Percentiles rank a stretch among this genome's conserved stretches.
phyloP scores from a whole-genome alignment of 2,329 filamentous ascomycete genomes.

The Pleurostoma richardsiae region DNA sequence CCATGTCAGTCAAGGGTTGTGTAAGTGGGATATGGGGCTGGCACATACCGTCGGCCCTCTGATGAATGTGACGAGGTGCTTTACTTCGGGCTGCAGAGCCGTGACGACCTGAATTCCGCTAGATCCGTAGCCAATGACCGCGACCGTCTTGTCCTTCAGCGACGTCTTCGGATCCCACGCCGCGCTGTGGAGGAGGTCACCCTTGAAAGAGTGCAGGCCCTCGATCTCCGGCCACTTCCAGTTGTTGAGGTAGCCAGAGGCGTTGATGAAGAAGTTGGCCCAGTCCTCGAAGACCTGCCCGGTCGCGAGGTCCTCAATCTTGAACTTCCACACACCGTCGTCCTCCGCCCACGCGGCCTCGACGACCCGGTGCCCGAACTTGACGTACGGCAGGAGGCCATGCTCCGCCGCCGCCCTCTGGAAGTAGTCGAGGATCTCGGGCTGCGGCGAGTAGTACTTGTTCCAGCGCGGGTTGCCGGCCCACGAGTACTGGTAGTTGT shows the following conservation, averaged over 20 bases:
- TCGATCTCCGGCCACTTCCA: conserved; percentile 15
- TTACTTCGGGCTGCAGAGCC: conserved; percentile 21
- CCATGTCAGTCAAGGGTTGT: not conserved
- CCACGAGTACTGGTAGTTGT: conserved; percentile 49
- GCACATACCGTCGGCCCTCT: conserved; percentile 44
- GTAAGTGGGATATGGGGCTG: not conserved
- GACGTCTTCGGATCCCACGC: conserved; percentile 8
- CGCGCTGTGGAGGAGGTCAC: conserved; percentile 16
- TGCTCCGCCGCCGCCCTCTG: conserved; percentile 55
- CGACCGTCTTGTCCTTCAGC: conserved; percentile 2
- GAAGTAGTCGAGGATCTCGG: conserved; percentile 61
- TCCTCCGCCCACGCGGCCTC: conserved; percentile 48
- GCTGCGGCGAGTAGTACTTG: conserved; percentile 57
- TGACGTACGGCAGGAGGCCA: conserved; percentile 51
- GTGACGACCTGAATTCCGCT: conserved; percentile 18
- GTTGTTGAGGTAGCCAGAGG: conserved; percentile 4
- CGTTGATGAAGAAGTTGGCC: conserved; percentile 4
- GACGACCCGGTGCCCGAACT: conserved; percentile 46
- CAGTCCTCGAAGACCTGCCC: conserved; percentile 37
- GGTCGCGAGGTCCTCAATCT: conserved; percentile 26
- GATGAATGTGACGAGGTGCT: conserved; percentile 54
- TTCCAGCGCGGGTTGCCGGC: conserved; percentile 56
- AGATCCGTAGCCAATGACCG: conserved; percentile 4
- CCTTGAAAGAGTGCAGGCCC: conserved; percentile 15
- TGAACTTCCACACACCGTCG: conserved; percentile 48